Conservation (phyloP, 2,329 filamentous ascomycete species). For the Ceratocystis diversiconidia region DNA sequence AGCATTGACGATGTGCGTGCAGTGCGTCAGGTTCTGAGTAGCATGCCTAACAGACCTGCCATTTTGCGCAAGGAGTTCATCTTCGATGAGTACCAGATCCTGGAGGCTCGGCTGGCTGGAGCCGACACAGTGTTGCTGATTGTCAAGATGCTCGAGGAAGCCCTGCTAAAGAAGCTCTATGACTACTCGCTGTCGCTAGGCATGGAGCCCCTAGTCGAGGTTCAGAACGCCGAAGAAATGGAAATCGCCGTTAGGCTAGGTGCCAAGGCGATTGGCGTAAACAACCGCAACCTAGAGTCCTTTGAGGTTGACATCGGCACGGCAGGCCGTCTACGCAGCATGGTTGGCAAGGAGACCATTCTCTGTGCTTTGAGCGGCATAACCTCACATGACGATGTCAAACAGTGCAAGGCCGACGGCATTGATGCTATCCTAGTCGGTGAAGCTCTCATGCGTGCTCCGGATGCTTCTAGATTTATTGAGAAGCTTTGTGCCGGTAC, state of each 20-base stretch:
- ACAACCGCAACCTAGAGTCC: conserved; percentile 90
- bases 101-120: conserved; percentile 82
- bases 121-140: conserved; percentile 92
- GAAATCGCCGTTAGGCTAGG: conserved; percentile 71
- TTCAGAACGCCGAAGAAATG: conserved; percentile 92
- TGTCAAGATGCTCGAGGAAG: conserved; percentile 80
- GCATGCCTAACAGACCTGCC: conserved; percentile 83
- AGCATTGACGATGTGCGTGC: conserved; percentile 84
- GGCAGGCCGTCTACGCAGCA: conserved; percentile 71
- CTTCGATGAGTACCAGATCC: conserved; percentile 95
- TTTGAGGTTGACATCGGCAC: conserved; percentile 95
- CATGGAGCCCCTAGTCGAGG: conserved; percentile 96
- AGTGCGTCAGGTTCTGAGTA: conserved; percentile 76
- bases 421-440: conserved; percentile 89
- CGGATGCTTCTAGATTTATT: conserved; percentile 72
- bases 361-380: conserved; percentile 93
- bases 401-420: conserved; percentile 74
- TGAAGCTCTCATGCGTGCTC: conserved; percentile 87
- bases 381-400: conserved; percentile 72
- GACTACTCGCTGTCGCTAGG: conserved; percentile 76
- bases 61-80: conserved; percentile 92
- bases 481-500: conserved; percentile 58
- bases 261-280: conserved; percentile 85
- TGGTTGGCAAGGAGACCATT: conserved; percentile 73
- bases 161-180: conserved; percentile 61